phyloP scores from a whole-genome alignment of 371 early-diverging fungal genomes.

The Mucor velutinosus region DNA sequence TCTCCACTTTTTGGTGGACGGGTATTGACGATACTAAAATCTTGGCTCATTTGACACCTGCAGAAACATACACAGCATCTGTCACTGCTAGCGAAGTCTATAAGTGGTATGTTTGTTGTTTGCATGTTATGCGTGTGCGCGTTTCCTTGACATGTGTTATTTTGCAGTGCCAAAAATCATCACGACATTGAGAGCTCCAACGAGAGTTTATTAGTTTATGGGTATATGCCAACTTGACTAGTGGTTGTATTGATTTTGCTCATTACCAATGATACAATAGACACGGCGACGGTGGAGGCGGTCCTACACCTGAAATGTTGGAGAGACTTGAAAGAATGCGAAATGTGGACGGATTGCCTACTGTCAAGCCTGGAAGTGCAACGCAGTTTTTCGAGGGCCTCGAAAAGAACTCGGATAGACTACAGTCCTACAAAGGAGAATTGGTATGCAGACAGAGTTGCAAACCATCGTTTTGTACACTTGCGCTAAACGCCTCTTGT shows the following conservation, averaged over 20 bases:
- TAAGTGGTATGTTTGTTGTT: slow-evolving; percentile 33
- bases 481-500: neutral
- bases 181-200: slow-evolving; percentile 48
- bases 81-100: slow-evolving; percentile 40
- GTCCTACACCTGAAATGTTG: slow-evolving; percentile 85
- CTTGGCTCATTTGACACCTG: slow-evolving; percentile 85
- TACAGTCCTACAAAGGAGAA: slow-evolving; percentile 92
- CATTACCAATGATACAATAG: slow-evolving; percentile 8
- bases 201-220: slow-evolving; percentile 46
- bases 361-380: slow-evolving; percentile 74
- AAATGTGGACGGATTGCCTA: slow-evolving; percentile 76
- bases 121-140: neutral
- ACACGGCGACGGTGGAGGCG: slow-evolving; percentile 98
- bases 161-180: slow-evolving; percentile 36
- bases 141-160: neutral
- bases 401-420: slow-evolving; percentile 62
- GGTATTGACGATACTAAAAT: slow-evolving; percentile 76
- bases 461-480: neutral
- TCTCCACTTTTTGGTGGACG: slow-evolving; percentile 90
- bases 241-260: neutral
- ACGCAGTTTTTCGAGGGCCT: slow-evolving; percentile 80
- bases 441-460: slow-evolving; percentile 53
- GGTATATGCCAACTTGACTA: slow-evolving; percentile 19
- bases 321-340: slow-evolving; percentile 80
- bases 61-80: slow-evolving; percentile 68